Evolutionary conservation across 1,139 yeast species (phyloP), one percentile per base, ranked within the genome.

Genomic region (Wickerhamomyces sp.): DNA sequence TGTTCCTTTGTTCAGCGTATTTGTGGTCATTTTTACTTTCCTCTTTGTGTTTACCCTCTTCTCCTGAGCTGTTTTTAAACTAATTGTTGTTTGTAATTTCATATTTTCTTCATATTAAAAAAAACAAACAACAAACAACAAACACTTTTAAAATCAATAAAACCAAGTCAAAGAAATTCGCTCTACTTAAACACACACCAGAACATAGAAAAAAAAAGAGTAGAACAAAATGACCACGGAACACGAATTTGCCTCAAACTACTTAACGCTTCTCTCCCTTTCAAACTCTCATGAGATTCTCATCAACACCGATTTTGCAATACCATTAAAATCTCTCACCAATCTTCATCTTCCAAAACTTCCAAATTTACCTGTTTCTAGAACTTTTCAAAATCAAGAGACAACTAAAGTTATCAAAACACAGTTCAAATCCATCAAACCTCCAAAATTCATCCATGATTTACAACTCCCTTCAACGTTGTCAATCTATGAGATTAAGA

Each of bases 391-490:
- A 18, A 42, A 39, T 7, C 37, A 45, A 23, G 30, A 35, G n/a
- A 32, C 33, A 4, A 12, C 28, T 14, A 15, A 21, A 16, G 30
- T 33, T 11, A 32, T 41, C 17, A 26, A 16, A 24, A 46, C 28
- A 14, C 20, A 27, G 6, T 55, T 70, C 46, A 70, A 69, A 46
- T 68, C 72, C 22, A 56, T 71, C 17, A 66, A 68, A 43, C 58
- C 68, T 15, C 76, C 76, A 13, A 69, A 65, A 41, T 68, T 70
- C 42, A 49, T 51, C 13, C 33, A 53, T 4, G 45, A 52, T 11
- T 37, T 60, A 4, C 44, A 46, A 8, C 47, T 59, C 7, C 36
- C 45, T 16, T 38, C 58, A 1, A 51, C 49, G 11, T 57, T 57
- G 4, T 60, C 71, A 0, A 51, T 70, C 8, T 54, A 56, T 30